Evolutionary conservation across 257 asterid species (phyloP), one percentile per base, ranked within the genome.

Genomic region (Craterostigma plantagineum): DNA sequence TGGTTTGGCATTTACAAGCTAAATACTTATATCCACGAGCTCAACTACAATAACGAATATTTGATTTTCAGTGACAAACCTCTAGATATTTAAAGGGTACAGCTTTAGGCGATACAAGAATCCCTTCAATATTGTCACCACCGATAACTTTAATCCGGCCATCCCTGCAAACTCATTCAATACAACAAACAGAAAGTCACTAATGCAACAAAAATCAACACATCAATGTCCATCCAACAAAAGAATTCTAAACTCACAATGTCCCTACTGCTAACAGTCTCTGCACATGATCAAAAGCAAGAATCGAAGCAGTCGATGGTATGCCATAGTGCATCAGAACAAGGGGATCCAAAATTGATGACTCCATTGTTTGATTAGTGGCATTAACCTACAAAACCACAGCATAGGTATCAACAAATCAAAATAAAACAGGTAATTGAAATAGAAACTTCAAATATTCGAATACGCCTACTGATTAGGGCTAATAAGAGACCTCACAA

Each of bases 91-190:
- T 90, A 58, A 83, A 90, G 38, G 98, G 91, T 50, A 63, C 23
- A 17, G 95, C 60, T 60, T 73, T 72, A 15, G 91, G 84, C 59
- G 98, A 79, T 41, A 71, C 52, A 38, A 90, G 81, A 60, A 90
- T 79, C 55, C 77, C 91, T 70, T 90, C 98, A 52, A 79, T 65
- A 45, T 77, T 83, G 66, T 69, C 68, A 55, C 92, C 98, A 38
- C 95, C 87, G 39, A 83, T 45, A 46, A 90, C 81, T 67, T 90
- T 90, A 63, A 90, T 90, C 75, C 84, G 73, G 43, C 95, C 95
- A 75, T 90, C 98, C 65, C 98, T 82, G 70, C 55, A 51, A 54
- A 54, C 46, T 34, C 61, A 61, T 58, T 46, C 38, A 45, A 58
- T 14, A 49, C 45, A 43, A 33, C 11, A 34, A 13, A 36, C 11